Evolutionary conservation across 148 eudicot genomes (phyloP).

Genomic region (Amaranthus palmeri): DNA sequence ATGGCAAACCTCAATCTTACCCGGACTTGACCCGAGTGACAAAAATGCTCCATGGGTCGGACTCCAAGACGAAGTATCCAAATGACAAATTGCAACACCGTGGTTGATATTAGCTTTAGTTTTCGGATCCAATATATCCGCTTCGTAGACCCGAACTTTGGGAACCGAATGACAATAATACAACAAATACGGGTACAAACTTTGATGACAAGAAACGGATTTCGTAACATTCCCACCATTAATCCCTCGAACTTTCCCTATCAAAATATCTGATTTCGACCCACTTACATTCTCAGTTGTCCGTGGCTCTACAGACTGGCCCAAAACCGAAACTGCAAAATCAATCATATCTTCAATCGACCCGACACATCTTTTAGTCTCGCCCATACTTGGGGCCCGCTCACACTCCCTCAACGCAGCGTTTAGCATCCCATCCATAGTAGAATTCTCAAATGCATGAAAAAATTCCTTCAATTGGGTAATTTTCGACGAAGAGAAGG

Average conservation of each 20-base stretch:
- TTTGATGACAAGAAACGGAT: slow-evolving; percentile 83
- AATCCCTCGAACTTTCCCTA: slow-evolving; percentile 60
- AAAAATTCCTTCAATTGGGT: slow-evolving; percentile 44
- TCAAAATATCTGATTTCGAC: slow-evolving; percentile 40
- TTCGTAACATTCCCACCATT: slow-evolving; percentile 70
- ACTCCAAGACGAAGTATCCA: slow-evolving; percentile 83
- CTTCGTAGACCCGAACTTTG: slow-evolving; percentile 78
- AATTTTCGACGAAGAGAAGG: slow-evolving; percentile 51
- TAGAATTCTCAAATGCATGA: slow-evolving; percentile 60
- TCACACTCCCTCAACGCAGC: slow-evolving; percentile 65
- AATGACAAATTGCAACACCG: slow-evolving; percentile 79
- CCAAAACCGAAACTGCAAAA: slow-evolving; percentile 63
- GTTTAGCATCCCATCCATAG: slow-evolving; percentile 47
- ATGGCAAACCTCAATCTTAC: slow-evolving; percentile 86
- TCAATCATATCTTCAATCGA: slow-evolving; percentile 85
- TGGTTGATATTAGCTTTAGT: slow-evolving; percentile 58
- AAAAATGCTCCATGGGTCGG: slow-evolving; percentile 74
- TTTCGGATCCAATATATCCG: slow-evolving; percentile 60
- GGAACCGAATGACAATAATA: slow-evolving; percentile 92
- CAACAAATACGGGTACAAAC: slow-evolving; percentile 67
- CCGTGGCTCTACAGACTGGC: slow-evolving; percentile 49
- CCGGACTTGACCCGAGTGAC: slow-evolving; percentile 72
- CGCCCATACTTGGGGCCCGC: slow-evolving; percentile 59
- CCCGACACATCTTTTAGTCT: slow-evolving; percentile 72
- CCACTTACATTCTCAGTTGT: slow-evolving; percentile 51